Base-by-base conservation (phyloP, 768 basidiomycete genomes). In the Lactifluus subvellereus region DNA sequence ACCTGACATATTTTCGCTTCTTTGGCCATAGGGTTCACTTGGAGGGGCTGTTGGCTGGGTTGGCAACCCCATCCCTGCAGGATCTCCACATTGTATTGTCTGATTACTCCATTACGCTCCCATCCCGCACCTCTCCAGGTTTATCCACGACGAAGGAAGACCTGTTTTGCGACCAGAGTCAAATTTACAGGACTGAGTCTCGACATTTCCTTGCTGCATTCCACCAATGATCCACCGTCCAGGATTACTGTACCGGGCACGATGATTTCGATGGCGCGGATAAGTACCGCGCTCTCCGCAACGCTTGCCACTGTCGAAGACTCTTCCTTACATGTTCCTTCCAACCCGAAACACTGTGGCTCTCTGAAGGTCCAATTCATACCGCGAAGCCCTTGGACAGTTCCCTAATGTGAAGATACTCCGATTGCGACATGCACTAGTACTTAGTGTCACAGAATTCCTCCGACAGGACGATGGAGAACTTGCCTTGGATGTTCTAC, bases 51-150 rank as follows among this genome's bases (percentile, higher is more conserved):
- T 1, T 57, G 35, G 40, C 35, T 11, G 33, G 49, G 16, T 37
- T 62, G 16, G 4, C 33, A 16, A 55, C 42, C 16, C 55, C 61
- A 14, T 62, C 48, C 30, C 22, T 62, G 6, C 55, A 52, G 22
- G 40, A 50, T 38, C 6, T 57, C 30, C 0, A 33, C 13, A 3
- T 52, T 14, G 2, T 2, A 2, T 1, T 27, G 2, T 9, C 1
- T 8, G 11, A 20, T 30, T 1, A 0, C 42, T 11, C 4, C 0
- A 22, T 14, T 22, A n/a, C 4, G 1, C 2, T 16, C 14, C 51
- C 16, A 4, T 47, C 37, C 43, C 37, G 1, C 35, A 40, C 27
- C n/a, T 62, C 35, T 3, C 33, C 9, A 32, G 49, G 43, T 48
- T 62, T 22, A 37, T 53, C 9, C 1, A 14, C 22, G 51, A 32